Conservation (phyloP, 129 eudicot species). For the Chrysanthemum lavandulifolium region DNA sequence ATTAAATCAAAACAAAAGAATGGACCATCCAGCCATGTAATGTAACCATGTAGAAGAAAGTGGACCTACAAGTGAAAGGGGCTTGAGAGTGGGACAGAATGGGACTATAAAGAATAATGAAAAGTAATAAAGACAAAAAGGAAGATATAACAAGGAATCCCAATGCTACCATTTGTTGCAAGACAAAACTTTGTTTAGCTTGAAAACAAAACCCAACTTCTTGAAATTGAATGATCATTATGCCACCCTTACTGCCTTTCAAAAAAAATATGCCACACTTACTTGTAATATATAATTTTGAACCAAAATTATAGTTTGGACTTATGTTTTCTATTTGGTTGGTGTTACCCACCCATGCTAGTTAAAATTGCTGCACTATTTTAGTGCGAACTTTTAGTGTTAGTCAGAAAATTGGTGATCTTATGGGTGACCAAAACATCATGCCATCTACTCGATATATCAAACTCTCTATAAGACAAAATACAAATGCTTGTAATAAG, state of each 20-base stretch:
- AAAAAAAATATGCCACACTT: not conserved
- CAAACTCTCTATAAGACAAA: too few species aligned
- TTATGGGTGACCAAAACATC: too few species aligned
- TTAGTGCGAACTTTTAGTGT: too few species aligned
- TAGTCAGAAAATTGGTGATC: too few species aligned
- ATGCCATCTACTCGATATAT: too few species aligned
- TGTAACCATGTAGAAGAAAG: constrained; percentile 22
- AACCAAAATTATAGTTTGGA: too few species aligned
- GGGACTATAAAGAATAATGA: constrained; percentile 41
- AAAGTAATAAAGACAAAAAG: constrained; percentile 33
- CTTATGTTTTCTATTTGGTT: too few species aligned
- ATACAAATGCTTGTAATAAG: too few species aligned
- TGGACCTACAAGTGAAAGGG: constrained; percentile 35
- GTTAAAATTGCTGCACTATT: too few species aligned
- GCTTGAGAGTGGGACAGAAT: constrained; percentile 31
- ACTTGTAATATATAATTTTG: not conserved
- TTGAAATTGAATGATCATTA: not conserved
- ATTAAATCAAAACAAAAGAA: constrained; percentile 1
- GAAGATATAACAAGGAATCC: constrained; percentile 43
- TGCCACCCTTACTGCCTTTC: not conserved
- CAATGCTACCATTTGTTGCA: constrained; percentile 25
- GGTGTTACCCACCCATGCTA: too few species aligned
- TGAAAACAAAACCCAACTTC: not conserved
- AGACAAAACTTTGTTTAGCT: constrained; percentile 22
- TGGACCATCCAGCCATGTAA: constrained; percentile 17